Evolutionary conservation across 306 rosid species (phyloP), one percentile per base, ranked within the genome.

Genomic region (Albizia julibrissin): DNA sequence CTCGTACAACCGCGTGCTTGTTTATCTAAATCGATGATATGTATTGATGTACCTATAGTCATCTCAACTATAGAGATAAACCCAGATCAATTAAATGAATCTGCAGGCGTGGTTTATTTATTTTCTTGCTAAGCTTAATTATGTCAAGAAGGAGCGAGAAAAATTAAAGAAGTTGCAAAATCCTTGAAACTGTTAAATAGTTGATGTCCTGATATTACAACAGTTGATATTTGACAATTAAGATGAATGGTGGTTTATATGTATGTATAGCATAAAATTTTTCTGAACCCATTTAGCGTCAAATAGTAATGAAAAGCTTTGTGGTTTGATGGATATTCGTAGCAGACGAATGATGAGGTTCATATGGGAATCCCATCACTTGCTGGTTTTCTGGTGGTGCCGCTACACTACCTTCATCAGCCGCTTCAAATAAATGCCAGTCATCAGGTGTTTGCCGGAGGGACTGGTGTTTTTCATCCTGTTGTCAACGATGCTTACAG

Each of bases 391-490:
- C 21, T 19, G 47, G 33, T 11, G 39, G 33, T 6, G 33, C 66
- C 19, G 62, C 40, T 10, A 24, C 18, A 26, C 24, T 18, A 16
- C 42, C 61, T 9, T 46, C 15, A 14, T 3, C 33, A 14, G 8
- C 37, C 56, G 29, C 11, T 14, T 70, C 59, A 44, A 33, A 4
- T 10, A 5, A 34, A 3, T 64, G 16, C 9, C 8, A 10, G 1
- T 37, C 40, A 37, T 42, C 76, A 47, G 72, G 11, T 19, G 3
- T 47, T 13, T 3, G n/a, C 47, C 6, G 68, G 15, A 0, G 87
- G 87, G 19, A 84, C 87, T 24, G 87, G 87, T 0, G 87, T 79
- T 49, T 84, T 74, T 46, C 58, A 68, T 69, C 78, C 87, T 68
- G 22, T 0, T 7, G 14, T 3, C 50, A 0, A 19, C 22, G 3